Evolutionary conservation across 2,329 filamentous ascomycete genomes (phyloP), one percentile per base, ranked within the genome.

Genomic region (Sclerotinia nivalis): DNA sequence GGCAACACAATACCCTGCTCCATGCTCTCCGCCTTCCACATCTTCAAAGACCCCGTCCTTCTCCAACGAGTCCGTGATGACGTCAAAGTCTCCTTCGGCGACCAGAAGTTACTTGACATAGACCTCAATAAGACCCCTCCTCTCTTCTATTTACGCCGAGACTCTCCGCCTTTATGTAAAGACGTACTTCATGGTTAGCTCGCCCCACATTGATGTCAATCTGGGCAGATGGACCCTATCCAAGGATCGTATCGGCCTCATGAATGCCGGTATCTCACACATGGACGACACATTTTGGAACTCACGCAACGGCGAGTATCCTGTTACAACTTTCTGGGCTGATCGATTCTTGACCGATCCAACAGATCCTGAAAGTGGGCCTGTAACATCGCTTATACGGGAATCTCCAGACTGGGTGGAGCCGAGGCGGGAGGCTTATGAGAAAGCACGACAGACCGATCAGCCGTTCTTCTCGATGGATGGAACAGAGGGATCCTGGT

Each of bases 121-220:
- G 37, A 40, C 37, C 37, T 40, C 37, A 40, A 40, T 9, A 40
- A 40, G 37, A 13, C 37, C 37, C 12, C 37, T 66, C 49, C 62
- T 66, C 22, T 66, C 18, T 25, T 28, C 47, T 22, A 31, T 66
- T 45, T 54, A 66, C 20, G 62, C 62, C 4, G 62, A 66, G 49
- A 43, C 62, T 4, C 47, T 66, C 22, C 49, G 62, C 28, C 45
- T 66, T 7, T 66, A 40, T 43, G 31, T 54, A n/a, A n/a, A 66
- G 18, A 49, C 34, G 8, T 55, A 13, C 31, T 66, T 66, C 37
- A 40, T 66, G 47, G 20, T 22, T 43, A 65, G 45, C 28, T 50
- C 62, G 31, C 62, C 18, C 7, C 62, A 66, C 20, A 25, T 34
- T 9, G 34, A 66, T n/a, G 47, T 66, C 13, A 55, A n/a, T n/a